These are phyloP conservation scores for Leccinum olivaceopallidum DNA, from an alignment of 768 basidiomycete species.

Conservation along the genomic window DNA sequence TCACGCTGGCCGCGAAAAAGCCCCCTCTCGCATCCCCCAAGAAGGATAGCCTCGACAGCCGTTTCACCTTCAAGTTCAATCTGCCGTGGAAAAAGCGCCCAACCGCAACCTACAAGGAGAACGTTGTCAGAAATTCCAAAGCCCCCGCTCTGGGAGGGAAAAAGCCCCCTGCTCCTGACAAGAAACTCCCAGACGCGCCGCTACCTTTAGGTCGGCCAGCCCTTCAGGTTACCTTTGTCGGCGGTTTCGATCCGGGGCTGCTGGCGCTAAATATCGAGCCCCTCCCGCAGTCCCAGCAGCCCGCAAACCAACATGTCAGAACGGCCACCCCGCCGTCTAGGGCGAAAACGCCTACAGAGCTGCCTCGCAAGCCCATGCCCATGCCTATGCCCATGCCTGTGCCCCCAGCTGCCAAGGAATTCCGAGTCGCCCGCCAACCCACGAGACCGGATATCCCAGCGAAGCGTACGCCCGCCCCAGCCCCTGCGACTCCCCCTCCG, in stretches of 20 bases:
- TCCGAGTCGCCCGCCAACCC: constrained; percentile 24
- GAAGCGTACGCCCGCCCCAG: constrained; percentile 20
- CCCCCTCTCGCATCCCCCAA: neutral
- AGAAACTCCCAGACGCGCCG: constrained; percentile 18
- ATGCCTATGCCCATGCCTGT: constrained; percentile 35
- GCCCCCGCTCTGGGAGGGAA: constrained; percentile 34
- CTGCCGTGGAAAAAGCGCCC: constrained; percentile 25
- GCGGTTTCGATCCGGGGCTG: constrained; percentile 44
- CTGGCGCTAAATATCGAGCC: constrained; percentile 9
- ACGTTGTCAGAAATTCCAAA: constrained; percentile 33
- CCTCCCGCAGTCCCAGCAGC: constrained; percentile 6
- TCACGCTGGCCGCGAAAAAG: constrained; percentile 21
- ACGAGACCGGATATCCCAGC: constrained; percentile 11
- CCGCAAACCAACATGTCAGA: constrained; percentile 8
- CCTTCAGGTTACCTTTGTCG: constrained; percentile 39
- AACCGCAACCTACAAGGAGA: neutral
- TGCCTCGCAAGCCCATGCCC: constrained; percentile 18
- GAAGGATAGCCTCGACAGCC: neutral
- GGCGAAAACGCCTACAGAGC: neutral
- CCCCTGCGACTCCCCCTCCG: constrained; percentile 19
- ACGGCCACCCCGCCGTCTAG: neutral
- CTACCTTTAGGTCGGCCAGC: neutral
- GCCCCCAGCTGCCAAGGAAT: constrained; percentile 25
- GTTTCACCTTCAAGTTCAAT: neutral
- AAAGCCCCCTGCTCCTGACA: constrained; percentile 7